Base-by-base conservation (phyloP, 306 rosid genomes). In the Lotus japonicus region DNA sequence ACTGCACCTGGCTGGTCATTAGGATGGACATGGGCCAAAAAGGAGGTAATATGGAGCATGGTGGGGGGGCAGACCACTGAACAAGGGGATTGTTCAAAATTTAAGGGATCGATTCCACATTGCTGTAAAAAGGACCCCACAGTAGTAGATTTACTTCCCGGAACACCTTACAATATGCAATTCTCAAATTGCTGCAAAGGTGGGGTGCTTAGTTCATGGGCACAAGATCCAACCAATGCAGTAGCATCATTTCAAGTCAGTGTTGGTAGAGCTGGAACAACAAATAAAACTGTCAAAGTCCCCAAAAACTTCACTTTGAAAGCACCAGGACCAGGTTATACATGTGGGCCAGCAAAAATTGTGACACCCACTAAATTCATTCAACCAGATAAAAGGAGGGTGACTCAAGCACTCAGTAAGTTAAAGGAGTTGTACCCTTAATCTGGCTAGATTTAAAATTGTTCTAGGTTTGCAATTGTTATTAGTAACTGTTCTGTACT, bases 141-240 rank as follows among this genome's bases (percentile, higher is more conserved):
- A 0, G n/a, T 88, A 38, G 91, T 91, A 2, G 97, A 92, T 83
- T 68, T 92, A 56, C 57, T 92, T 68, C 96, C 95, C 0, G 97
- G 97, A 71, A 85, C 97, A 23, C 95, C 97, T 23, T 92, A 87
- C 85, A 92, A 92, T 71, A 86, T 75, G 72, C 97, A 89, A 79
- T 54, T 80, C 26, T 78, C 95, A n/a, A 92, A 92, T 82, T 92
- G 97, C 81, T 89, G 97, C 87, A 89, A 78, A 77, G 97, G 97
- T 4, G 96, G 97, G 12, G 92, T 92, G n/a, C 92, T 92, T 21
- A 79, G 64, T 58, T 92, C 97, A 7, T 89, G 83, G 86, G 87
- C 7, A 6, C 97, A 92, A 77, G 95, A 92, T 71, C 85, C 96
- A 15, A 33, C 53, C 35, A 80, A 79, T 23, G 87, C 95, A n/a